These are phyloP conservation scores for Austroboletus niveus DNA, from an alignment of 1,284 basidiomycete species.

Conservation along the genomic window DNA sequence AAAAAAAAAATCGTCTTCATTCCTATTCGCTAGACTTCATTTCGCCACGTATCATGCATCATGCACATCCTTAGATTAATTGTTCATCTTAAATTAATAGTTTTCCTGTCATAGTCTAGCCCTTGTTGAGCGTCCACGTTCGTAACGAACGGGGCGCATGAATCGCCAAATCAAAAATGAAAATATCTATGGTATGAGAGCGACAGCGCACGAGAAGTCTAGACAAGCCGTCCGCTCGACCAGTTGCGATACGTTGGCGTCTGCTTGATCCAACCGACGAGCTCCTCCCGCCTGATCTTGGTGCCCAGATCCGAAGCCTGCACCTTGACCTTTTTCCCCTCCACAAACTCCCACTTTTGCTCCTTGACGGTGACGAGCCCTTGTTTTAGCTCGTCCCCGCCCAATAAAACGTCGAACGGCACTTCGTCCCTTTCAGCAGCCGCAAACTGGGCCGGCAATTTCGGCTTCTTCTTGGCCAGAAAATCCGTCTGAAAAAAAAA, in stretches of 20 bases:
- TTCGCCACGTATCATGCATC: neutral
- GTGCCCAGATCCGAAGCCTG: conserved; percentile 65
- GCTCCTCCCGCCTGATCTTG: conserved; percentile 64
- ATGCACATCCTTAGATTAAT: neutral
- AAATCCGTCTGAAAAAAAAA: conserved; percentile 73
- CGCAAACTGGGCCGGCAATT: conserved; percentile 83
- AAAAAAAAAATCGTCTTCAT: too few species aligned
- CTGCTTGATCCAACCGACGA: conserved; percentile 68
- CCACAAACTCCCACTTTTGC: conserved; percentile 80
- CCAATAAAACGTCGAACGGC: conserved; percentile 90
- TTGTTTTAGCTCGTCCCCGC: conserved; percentile 80
- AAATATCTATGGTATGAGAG: neutral
- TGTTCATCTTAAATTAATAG: too few species aligned
- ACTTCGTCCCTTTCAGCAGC: conserved; percentile 91
- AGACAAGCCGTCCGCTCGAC: conserved; percentile 42
- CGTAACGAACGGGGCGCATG: too few species aligned
- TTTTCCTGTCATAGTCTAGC: too few species aligned
- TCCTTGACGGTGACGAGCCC: conserved; percentile 91
- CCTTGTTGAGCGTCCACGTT: too few species aligned
- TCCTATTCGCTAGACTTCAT: neutral
- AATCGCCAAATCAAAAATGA: neutral
- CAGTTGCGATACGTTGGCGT: conserved; percentile 46
- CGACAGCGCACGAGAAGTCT: neutral
- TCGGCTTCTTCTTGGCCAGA: conserved; percentile 91
- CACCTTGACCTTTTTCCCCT: conserved; percentile 71